Conservation (phyloP, 768 basidiomycete genomes). For the Suillus alpinus region DNA sequence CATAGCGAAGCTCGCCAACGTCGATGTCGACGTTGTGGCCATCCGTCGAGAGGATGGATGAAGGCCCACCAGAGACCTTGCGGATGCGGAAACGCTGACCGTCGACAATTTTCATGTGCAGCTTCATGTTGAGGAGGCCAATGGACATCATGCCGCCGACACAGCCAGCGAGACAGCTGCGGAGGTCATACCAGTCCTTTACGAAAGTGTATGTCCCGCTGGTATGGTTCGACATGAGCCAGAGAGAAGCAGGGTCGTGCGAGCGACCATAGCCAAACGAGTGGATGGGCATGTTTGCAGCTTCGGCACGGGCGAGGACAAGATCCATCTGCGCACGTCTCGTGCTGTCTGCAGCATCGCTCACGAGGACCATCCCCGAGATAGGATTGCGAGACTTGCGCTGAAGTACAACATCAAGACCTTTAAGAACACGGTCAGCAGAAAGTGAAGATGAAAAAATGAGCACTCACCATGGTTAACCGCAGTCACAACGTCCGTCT, state of each 20-base stretch:
- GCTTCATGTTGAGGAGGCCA: slow-evolving; percentile 87
- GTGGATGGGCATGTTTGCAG: slow-evolving; percentile 95
- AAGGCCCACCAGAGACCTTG: slow-evolving; percentile 89
- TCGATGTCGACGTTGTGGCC: slow-evolving; percentile 96
- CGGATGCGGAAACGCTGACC: slow-evolving; percentile 87
- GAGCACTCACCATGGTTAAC: slow-evolving; percentile 80
- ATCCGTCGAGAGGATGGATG: slow-evolving; percentile 83
- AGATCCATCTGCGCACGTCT: slow-evolving; percentile 97
- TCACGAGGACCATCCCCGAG: slow-evolving; percentile 89
- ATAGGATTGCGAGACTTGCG: slow-evolving; percentile 89
- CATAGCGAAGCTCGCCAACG: slow-evolving; percentile 89
- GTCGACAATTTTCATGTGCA: slow-evolving; percentile 93
- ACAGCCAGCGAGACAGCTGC: slow-evolving; percentile 89
- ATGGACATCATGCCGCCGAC: slow-evolving; percentile 97
- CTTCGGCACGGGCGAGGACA: slow-evolving; percentile 93
- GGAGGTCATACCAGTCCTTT: slow-evolving; percentile 96
- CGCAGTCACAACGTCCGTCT: slow-evolving; percentile 97
- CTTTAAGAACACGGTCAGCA: slow-evolving; percentile 34
- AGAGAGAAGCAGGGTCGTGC: slow-evolving; percentile 95
- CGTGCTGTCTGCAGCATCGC: slow-evolving; percentile 89
- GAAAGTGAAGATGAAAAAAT: background rate
- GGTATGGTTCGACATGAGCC: slow-evolving; percentile 99
- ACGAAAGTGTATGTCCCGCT: slow-evolving; percentile 97
- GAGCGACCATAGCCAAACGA: slow-evolving; percentile 96
- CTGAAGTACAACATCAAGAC: slow-evolving; percentile 91